Percentiles rank a stretch among this genome's conserved stretches.
Conservation (phyloP, 129 eudicot genomes). For the Pittosporum tobira region DNA sequence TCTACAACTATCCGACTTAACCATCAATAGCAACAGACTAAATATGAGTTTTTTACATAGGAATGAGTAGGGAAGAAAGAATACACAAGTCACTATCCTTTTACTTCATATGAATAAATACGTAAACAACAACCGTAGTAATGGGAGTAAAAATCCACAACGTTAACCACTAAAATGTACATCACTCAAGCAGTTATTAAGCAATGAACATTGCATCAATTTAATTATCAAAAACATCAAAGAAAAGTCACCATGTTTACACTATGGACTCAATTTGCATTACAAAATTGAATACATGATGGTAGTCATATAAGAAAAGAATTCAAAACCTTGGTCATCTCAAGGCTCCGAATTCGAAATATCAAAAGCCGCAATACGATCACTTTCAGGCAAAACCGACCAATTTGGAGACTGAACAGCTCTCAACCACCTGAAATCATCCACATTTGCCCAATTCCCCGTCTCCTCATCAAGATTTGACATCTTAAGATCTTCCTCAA, state of each 20-base stretch:
- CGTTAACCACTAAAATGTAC: background rate
- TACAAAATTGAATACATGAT: background rate
- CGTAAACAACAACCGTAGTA: background rate
- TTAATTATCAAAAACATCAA: background rate
- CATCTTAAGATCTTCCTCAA: conserved; percentile 49
- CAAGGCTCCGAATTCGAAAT: conserved; percentile 12
- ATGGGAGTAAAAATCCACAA: background rate
- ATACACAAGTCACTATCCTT: too few relatives aligned
- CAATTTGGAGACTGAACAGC: conserved; percentile 80
- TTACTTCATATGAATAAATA: too few relatives aligned
- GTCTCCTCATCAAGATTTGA: conserved; percentile 68
- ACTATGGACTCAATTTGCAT: background rate
- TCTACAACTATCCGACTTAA: too few relatives aligned
- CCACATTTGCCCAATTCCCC: conserved; percentile 85
- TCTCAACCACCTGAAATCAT: conserved; percentile 68
- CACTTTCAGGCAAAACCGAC: conserved; percentile 55
- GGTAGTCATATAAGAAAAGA: background rate
- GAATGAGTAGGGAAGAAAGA: too few relatives aligned
- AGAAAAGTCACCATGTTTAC: conserved; percentile 1
- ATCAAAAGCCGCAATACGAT: conserved; percentile 27
- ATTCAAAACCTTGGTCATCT: conserved; percentile 3
- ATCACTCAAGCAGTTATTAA: background rate
- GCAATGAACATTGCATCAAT: background rate
- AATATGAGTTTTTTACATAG: too few relatives aligned
- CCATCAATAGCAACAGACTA: too few relatives aligned